phyloP scores from a whole-genome alignment of 2,329 filamentous ascomycete species.

The Laburnicola sp. region DNA sequence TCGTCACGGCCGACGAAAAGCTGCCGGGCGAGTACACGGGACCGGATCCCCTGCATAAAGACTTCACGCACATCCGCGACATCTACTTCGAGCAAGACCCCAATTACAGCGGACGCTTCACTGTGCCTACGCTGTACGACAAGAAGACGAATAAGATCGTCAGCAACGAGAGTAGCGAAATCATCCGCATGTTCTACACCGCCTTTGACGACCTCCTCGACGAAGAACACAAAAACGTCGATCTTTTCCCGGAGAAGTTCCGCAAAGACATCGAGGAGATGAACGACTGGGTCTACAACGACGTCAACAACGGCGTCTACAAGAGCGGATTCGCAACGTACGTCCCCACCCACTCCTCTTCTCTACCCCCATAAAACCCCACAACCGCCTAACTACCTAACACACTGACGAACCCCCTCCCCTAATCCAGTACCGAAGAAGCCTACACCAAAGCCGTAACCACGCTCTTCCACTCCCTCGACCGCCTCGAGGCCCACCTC shows the following conservation, averaged over 20 bases:
- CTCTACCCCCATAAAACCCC: no score
- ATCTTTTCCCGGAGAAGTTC: conserved; percentile 58
- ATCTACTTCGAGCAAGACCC: conserved; percentile 65
- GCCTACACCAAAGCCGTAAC: conserved; percentile 59
- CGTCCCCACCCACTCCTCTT: no score
- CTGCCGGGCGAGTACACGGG: conserved; percentile 64
- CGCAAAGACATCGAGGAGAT: conserved; percentile 57
- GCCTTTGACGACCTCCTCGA: conserved; percentile 58
- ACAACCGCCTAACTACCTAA: no score
- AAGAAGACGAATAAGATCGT: conserved; percentile 59
- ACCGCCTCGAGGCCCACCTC: conserved; percentile 59
- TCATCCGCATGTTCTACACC: conserved; percentile 61
- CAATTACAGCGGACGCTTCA: conserved; percentile 63
- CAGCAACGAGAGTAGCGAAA: conserved; percentile 64
- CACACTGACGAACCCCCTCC: no score
- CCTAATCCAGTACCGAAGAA: conserved; percentile 57
- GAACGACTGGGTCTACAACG: conserved; percentile 57
- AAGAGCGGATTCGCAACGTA: conserved; percentile 63
- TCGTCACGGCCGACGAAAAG: conserved; percentile 55
- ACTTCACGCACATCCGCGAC: conserved; percentile 64
- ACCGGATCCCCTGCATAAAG: conserved; percentile 61
- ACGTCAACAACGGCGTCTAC: conserved; percentile 65
- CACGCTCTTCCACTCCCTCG: conserved; percentile 61
- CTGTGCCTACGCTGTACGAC: conserved; percentile 66
- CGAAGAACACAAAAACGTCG: conserved; percentile 46